These are phyloP conservation scores for Coleophoma eucalyptorum DNA, from an alignment of 2,329 filamentous ascomycete genomes.

Conservation along the genomic window DNA sequence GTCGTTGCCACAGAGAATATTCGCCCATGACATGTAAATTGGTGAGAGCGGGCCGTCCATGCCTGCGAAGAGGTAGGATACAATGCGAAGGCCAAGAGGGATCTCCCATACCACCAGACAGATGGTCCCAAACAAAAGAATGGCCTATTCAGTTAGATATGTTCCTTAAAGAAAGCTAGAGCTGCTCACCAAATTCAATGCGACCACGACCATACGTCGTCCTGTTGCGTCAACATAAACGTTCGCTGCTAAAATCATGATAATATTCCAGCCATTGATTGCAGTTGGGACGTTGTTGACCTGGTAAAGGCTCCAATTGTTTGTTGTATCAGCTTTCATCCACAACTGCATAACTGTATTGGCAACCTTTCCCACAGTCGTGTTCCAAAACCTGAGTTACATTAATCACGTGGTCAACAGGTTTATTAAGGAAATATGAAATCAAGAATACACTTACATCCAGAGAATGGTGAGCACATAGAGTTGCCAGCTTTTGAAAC, in stretches of 20 bases:
- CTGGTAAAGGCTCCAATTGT: conserved; percentile 38
- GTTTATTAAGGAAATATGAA: too few species aligned
- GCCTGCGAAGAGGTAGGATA: conserved; percentile 30
- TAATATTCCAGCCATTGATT: conserved; percentile 40
- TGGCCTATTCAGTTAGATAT: neutral
- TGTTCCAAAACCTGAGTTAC: conserved; percentile 48
- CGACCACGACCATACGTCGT: conserved; percentile 26
- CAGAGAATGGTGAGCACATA: conserved; percentile 61
- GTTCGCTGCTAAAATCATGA: conserved; percentile 41
- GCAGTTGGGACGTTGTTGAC: conserved; percentile 47
- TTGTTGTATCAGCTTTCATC: conserved; percentile 41
- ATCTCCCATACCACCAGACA: conserved; percentile 27
- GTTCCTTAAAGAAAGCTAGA: neutral
- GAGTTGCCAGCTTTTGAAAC: conserved; percentile 56
- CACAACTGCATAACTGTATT: conserved; percentile 59
- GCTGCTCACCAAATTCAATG: conserved; percentile 18
- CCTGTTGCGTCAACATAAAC: conserved; percentile 28
- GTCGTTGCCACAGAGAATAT: conserved; percentile 27
- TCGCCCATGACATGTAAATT: conserved; percentile 31
- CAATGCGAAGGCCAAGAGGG: conserved; percentile 25
- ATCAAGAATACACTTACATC: conserved; percentile 32
- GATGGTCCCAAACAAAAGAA: conserved; percentile 26
- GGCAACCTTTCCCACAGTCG: conserved; percentile 47
- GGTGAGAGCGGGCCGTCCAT: conserved; percentile 30
- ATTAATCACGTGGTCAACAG: neutral